Percentiles rank a stretch among this genome's conserved stretches.
Conservation (phyloP, 495 filamentous ascomycete species). For the Penicillium salamii region DNA sequence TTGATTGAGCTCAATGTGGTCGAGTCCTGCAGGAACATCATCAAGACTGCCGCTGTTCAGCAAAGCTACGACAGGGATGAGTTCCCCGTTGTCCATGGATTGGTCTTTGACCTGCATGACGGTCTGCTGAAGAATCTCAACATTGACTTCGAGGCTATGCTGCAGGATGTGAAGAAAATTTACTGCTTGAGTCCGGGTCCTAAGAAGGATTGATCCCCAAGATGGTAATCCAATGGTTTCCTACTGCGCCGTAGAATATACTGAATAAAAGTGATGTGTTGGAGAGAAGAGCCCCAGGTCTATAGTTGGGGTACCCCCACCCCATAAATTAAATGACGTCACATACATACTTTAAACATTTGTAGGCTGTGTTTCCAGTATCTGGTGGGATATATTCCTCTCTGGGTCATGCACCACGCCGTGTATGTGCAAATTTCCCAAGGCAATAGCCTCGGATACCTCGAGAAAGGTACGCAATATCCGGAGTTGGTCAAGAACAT, state of each 20-base stretch:
- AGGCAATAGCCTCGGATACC: constrained; percentile 11
- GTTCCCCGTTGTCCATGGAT: constrained; percentile 67
- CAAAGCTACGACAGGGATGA: constrained; percentile 61
- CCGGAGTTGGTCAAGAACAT: constrained; percentile 22
- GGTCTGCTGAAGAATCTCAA: constrained; percentile 58
- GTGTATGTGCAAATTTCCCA: constrained; percentile 15
- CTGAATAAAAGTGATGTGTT: too few relatives aligned
- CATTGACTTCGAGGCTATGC: constrained; percentile 29
- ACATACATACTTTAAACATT: too few relatives aligned
- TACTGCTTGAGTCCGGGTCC: constrained; percentile 18
- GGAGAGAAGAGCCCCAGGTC: too few relatives aligned
- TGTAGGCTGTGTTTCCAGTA: too few relatives aligned
- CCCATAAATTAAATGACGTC: too few relatives aligned
- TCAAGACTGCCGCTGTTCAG: constrained; percentile 57
- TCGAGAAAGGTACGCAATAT: constrained; percentile 14
- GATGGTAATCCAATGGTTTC: too few relatives aligned
- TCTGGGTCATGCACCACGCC: constrained; percentile 21
- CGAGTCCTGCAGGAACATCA: constrained; percentile 57
- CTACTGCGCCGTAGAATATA: too few relatives aligned
- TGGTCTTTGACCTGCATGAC: constrained; percentile 59
- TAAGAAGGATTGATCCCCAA: too few relatives aligned
- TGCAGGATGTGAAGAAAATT: constrained; percentile 33
- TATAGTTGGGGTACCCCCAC: too few relatives aligned
- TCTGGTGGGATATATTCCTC: constrained; percentile 3
- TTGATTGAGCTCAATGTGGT: constrained; percentile 67